phyloP scores from a whole-genome alignment of 805 yeast species.

The Candida sphagnicola region DNA sequence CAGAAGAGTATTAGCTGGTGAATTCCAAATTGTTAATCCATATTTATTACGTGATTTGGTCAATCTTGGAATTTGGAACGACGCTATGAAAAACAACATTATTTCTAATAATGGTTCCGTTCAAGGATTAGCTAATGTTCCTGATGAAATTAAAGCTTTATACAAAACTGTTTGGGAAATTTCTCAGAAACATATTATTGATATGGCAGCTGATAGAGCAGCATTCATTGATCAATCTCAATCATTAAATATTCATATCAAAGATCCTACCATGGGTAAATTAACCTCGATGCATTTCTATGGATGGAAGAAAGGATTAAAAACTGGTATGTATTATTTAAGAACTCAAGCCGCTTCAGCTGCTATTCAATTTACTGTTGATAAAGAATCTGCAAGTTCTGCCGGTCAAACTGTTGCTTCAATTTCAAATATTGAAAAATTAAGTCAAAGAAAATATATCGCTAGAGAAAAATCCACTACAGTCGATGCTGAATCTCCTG shows the following conservation, averaged over 20 bases:
- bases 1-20: conserved; percentile 61
- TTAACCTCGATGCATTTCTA: conserved; percentile 97
- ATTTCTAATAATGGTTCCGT: conserved; percentile 56
- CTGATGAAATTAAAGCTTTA: conserved; percentile 49
- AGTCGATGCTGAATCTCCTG: conserved; percentile 18
- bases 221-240: conserved; percentile 90
- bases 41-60: conserved; percentile 55
- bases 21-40: conserved; percentile 61
- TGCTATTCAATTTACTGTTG: conserved; percentile 81
- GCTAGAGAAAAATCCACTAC: conserved; percentile 13
- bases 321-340: conserved; percentile 97
- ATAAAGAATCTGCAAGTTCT: conserved; percentile 36
- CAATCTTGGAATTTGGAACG: conserved; percentile 56
- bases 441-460: conserved; percentile 36
- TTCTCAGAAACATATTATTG: conserved; percentile 55
- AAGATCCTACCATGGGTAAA: conserved; percentile 92
- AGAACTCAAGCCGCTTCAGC: conserved; percentile 97
- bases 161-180: conserved; percentile 64
- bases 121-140: conserved; percentile 51
- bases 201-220: conserved; percentile 70
- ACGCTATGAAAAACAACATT: conserved; percentile 53
- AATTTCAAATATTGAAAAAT: conserved; percentile 24
- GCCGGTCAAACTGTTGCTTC: conserved; percentile 38
- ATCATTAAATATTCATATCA: conserved; percentile 83
- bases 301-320: conserved; percentile 97